These are phyloP conservation scores for Talaromyces thailandensis DNA, from an alignment of 495 filamentous ascomycete species.

Conservation along the genomic window DNA sequence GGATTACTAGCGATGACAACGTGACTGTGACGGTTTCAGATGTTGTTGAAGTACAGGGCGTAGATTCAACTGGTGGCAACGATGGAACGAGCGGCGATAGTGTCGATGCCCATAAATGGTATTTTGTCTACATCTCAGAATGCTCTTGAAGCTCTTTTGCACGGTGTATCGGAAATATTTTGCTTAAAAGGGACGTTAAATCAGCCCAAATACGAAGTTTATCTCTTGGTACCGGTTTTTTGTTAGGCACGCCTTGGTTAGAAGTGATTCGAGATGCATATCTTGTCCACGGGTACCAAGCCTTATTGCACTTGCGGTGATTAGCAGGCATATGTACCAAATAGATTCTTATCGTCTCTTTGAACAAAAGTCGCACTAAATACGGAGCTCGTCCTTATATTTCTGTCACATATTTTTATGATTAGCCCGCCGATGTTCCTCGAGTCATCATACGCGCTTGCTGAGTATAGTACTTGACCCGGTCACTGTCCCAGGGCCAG, in stretches of 20 bases:
- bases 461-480: background rate
- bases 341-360: background rate
- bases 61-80: conserved; percentile 23
- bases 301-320: background rate
- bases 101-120: conserved; percentile 30
- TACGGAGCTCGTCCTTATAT: background rate
- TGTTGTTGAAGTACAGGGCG: conserved; percentile 15
- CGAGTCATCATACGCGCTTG: background rate
- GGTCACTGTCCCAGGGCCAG: background rate
- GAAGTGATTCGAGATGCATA: background rate
- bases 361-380: background rate
- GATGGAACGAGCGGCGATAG: conserved; percentile 12
- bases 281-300: background rate
- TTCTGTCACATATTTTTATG: background rate
- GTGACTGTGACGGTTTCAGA: conserved; percentile 22
- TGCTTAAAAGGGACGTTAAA: background rate
- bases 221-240: too few species aligned
- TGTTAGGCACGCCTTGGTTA: background rate
- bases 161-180: background rate
- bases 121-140: conserved; percentile 23
- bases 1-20: conserved; percentile 25
- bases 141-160: conserved; percentile 2
- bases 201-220: too few species aligned
- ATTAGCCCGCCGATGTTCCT: background rate
- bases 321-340: too few species aligned